Evolutionary conservation across 345 rosid species (phyloP), one percentile per base, ranked within the genome.

Genomic region (Balakata baccata): DNA sequence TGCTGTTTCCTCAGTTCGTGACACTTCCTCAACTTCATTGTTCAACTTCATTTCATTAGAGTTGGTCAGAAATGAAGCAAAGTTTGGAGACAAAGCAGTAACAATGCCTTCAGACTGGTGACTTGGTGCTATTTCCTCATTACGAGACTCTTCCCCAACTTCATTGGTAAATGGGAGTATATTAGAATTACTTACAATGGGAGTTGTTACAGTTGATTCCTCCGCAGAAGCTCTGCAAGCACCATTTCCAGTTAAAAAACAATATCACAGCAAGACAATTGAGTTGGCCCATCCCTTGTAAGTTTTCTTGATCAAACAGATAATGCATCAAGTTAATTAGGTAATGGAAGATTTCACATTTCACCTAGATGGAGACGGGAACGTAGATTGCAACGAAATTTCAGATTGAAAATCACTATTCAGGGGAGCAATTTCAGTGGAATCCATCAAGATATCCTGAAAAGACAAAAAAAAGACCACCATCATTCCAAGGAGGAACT

Each of bases 1-100:
- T 29, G 3, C 12, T 58, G 76, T 70, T 75, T 85, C 81, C 64
- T 83, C 78, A 51, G 54, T 64, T 66, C 52, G 18, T 25, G 77
- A 68, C 72, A 79, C 77, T 66, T 85, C 87, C 56, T 80, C 84
- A 72, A 78, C 79, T 73, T 81, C 83, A 45, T 79, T 50, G 68
- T 74, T 82, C 69, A 78, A 45, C 61, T 75, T 74, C 64, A 75
- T 66, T 12, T 82, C 84, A 76, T 58, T 23, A 72, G 89, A 88
- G 64, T 84, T 77, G 62, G 85, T 71, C 49, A 88, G 83, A 62
- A 89, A 85, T 57, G 98, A 81, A 52, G 88, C 73, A 82, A 90
- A 94, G 87, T 92, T 89, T 50, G 96, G 93, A 79, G 96, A 94
- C 74, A 87, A 77, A 62, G 84, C 77, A 3, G 71, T 68, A 75